Base-by-base conservation (phyloP, 495 filamentous ascomycete species). In the Neurospora tetraspora region DNA sequence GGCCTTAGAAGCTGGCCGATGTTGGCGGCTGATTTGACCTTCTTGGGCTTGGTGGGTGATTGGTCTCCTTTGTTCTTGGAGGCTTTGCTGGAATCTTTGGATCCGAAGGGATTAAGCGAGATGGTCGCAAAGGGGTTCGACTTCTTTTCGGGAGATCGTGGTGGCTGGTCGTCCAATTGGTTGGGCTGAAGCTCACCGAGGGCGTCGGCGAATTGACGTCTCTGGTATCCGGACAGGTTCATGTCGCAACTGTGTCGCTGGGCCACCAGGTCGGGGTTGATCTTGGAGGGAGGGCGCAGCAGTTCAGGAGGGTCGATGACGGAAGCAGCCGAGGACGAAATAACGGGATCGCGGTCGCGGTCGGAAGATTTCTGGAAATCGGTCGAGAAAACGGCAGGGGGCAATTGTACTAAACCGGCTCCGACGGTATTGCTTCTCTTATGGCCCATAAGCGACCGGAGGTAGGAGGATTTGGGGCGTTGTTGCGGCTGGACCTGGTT, bases 11-110 rank as follows among this genome's bases (percentile, higher is more conserved):
- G 87, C 5, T 85, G 90, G 0, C 89, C 87, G 5, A 97, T 84
- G 77, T 92, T 94, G 68, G 92, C 94, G 5, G 92, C 86, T 0
- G 94, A 96, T 77, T 96, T 97, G 20, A 89, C 87, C 85, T 95
- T 96, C 81, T 94, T 94, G 8, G 91, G 89, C 72, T 89, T 91
- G 45, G 79, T 80, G 4, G 83, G 76, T 53, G 87, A 86, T 68
- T 80, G 81, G 39, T 42, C 47, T 36, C 18, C 43, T 38, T 73
- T 72, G 69, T 75, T 79, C 81, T 79, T 87, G 81, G 73, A 77
- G 68, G 74, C 80, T 82, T 78, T 89, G 85, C 73, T 72, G 20
- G 72, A 69, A 68, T 91, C 89, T 74, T 81, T 88, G 8, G 80
- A 83, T 53, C 83, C 82, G 14, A 89, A 77, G 53, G 53, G 53